Conservation (phyloP, 139 green algal genomes). For the Trebouxia sp. region DNA sequence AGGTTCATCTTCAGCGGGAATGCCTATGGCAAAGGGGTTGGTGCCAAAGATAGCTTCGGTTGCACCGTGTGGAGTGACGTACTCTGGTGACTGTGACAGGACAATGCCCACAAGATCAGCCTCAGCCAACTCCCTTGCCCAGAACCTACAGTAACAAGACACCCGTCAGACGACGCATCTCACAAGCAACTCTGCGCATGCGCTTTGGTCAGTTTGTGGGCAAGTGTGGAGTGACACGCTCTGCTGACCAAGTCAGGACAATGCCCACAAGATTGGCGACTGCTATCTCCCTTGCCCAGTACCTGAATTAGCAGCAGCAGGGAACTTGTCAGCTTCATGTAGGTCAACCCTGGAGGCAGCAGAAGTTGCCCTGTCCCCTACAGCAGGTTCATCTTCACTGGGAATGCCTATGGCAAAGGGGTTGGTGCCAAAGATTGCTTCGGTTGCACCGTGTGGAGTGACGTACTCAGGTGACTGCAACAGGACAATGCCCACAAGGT, state of each 20-base stretch:
- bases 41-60: conserved; percentile 81
- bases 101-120: conserved; percentile 72
- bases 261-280: too few species aligned
- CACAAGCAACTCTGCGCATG: too few species aligned
- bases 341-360: conserved; percentile 74
- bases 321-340: conserved; percentile 60
- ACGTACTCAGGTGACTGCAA: conserved; percentile 82
- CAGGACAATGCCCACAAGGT: conserved; percentile 73
- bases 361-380: conserved; percentile 78
- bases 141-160: conserved; percentile 50
- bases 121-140: conserved; percentile 55
- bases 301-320: background rate
- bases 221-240: too few species aligned
- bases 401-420: conserved; percentile 60
- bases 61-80: conserved; percentile 72
- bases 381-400: conserved; percentile 37
- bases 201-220: too few species aligned
- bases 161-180: background rate
- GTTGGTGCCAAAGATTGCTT: conserved; percentile 84
- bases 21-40: conserved; percentile 71
- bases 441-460: conserved; percentile 65
- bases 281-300: too few species aligned
- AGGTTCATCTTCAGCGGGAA: conserved; percentile 28
- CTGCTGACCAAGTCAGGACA: too few species aligned
- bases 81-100: conserved; percentile 78